Conservation (phyloP, 2,329 filamentous ascomycete genomes). For the Fusarium nanum region DNA sequence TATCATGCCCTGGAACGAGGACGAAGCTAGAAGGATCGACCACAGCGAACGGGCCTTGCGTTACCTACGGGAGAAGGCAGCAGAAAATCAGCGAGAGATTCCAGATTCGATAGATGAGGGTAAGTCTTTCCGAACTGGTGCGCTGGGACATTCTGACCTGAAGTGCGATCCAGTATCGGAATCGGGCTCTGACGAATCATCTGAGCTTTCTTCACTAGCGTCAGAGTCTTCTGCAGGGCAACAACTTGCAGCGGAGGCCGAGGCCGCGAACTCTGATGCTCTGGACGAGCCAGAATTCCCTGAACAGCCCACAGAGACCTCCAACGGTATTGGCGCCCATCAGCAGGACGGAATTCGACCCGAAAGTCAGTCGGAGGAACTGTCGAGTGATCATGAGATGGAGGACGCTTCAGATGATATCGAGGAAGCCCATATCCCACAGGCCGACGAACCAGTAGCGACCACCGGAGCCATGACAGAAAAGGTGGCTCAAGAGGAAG, state of each 20-base stretch:
- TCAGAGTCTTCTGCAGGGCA: not conserved
- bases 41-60: constrained; percentile 10
- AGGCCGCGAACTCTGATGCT: not conserved
- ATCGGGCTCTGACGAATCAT: not conserved
- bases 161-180: not conserved
- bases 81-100: not conserved
- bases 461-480: not conserved
- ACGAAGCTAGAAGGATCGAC: not conserved
- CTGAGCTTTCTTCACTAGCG: not conserved
- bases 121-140: not conserved
- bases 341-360: not conserved
- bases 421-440: not conserved
- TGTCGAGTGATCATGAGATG: not conserved
- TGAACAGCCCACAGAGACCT: not conserved
- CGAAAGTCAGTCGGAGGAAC: too few species aligned
- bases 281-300: not conserved
- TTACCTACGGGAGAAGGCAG: not conserved
- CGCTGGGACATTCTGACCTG: not conserved
- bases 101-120: not conserved
- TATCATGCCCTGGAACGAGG: constrained; percentile 1
- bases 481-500: not conserved
- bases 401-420: not conserved
- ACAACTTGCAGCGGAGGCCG: not conserved
- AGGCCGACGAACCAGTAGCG: not conserved
- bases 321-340: not conserved